Percentiles rank a stretch among this genome's conserved stretches.
Conservation (phyloP, 139 green algal species). For the Chlorella sp. region DNA sequence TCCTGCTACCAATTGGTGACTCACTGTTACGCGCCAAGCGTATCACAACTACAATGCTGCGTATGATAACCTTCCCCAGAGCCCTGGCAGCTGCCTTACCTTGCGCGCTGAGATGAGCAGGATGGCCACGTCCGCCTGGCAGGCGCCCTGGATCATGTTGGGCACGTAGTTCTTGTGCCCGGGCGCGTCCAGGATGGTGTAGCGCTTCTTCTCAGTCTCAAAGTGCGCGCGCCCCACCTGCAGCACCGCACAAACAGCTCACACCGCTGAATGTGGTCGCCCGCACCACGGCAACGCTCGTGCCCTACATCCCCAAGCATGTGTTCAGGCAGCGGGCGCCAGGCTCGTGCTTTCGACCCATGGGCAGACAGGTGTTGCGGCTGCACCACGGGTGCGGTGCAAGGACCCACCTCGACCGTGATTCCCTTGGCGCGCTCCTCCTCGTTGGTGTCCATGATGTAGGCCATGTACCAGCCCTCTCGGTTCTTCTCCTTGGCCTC, state of each 20-base stretch:
- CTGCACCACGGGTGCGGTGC: too few relatives aligned
- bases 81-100: too few relatives aligned
- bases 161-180: conserved; percentile 98
- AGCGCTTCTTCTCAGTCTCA: conserved; percentile 79
- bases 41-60: neutral
- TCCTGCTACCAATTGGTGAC: neutral
- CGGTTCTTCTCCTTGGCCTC: conserved; percentile 99
- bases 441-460: conserved; percentile 99
- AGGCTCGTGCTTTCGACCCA: too few relatives aligned
- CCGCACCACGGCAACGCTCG: too few relatives aligned
- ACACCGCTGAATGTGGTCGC: too few relatives aligned
- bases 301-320: too few relatives aligned
- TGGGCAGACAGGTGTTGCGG: too few relatives aligned
- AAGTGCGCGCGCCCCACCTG: conserved; percentile 78
- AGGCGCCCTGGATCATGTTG: conserved; percentile 88
- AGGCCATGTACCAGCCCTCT: conserved; percentile 98
- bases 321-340: too few relatives aligned
- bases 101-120: conserved; percentile 88
- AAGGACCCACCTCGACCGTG: conserved; percentile 91
- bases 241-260: neutral
- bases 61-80: too few relatives aligned
- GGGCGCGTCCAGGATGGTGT: conserved; percentile 95
- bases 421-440: conserved; percentile 98
- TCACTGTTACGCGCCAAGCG: neutral
- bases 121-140: conserved; percentile 83